Evolutionary conservation across 2,329 filamentous ascomycete genomes (phyloP).

Genomic region (Pseudopyrenochaeta lycopersici): DNA sequence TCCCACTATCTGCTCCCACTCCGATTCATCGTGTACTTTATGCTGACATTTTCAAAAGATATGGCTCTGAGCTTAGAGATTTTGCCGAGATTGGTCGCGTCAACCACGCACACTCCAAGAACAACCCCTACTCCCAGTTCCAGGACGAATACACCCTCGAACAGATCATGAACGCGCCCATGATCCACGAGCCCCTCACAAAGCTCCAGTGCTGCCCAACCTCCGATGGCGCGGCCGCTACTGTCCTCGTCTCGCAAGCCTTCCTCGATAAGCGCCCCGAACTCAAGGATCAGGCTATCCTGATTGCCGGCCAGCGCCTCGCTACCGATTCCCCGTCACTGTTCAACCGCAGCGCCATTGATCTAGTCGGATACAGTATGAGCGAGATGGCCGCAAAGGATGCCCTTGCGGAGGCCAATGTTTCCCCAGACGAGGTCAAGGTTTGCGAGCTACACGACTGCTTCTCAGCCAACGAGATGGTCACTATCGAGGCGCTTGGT

Average conservation of each 20-base stretch:
- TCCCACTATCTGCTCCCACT: background rate
- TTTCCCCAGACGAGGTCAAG: constrained; percentile 72
- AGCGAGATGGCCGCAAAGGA: constrained; percentile 71
- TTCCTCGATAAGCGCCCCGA: constrained; percentile 89
- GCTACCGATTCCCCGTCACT: constrained; percentile 84
- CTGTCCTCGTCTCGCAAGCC: constrained; percentile 84
- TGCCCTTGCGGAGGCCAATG: constrained; percentile 78
- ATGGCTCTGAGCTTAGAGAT: constrained; percentile 82
- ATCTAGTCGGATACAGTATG: constrained; percentile 92
- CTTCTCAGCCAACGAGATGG: constrained; percentile 95
- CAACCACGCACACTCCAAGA: constrained; percentile 90
- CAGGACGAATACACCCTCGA: constrained; percentile 88
- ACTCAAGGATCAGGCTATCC: constrained; percentile 81
- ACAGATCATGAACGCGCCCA: constrained; percentile 77
- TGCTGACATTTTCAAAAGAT: constrained; percentile 59
- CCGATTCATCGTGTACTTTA: background rate
- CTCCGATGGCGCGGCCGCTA: constrained; percentile 89
- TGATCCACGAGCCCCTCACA: constrained; percentile 86
- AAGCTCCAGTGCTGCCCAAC: constrained; percentile 99
- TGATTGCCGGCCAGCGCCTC: constrained; percentile 87
- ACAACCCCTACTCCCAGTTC: constrained; percentile 99
- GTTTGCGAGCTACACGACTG: constrained; percentile 97
- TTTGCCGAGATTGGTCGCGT: constrained; percentile 94
- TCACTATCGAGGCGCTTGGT: constrained; percentile 85
- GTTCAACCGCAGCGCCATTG: constrained; percentile 83